Evolutionary conservation across 2,329 filamentous ascomycete genomes (phyloP), one percentile per base, ranked within the genome.

Genomic region (Aspergillus brasiliensis): DNA sequence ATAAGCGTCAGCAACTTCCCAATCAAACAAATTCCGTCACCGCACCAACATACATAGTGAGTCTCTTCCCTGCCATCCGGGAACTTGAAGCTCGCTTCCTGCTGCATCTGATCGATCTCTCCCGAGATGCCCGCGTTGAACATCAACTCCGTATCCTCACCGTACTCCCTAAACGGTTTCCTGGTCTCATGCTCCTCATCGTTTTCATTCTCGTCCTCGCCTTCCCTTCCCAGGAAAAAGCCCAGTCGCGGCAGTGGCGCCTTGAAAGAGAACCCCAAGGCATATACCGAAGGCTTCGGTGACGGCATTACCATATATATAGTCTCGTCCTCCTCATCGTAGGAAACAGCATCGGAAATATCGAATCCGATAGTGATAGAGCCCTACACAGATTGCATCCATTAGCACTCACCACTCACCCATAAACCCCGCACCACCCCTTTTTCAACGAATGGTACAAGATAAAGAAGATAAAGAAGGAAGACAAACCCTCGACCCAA

Each of bases 181-280:
- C n/a, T 28, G 17, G 47, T 49, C 3, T 49, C 23, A 38, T 44
- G 58, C 4, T 65, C 57, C 25, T 62, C 59, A 11, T 65, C 56
- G n/a, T 63, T 57, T 11, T 62, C 44, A 28, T 68, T 61, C 6
- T 65, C 52, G 5, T 46, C 66, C 6, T 66, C 62, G 10, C 63
- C 57, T 0, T 56, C 59, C 28, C 10, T 63, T 58, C 7, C 64
- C 62, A 13, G 64, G 15, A 25, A 68, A 54, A 48, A 71, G 55
- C 40, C 63, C 58, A 21, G 69, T 64, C 1, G 72, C 44, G 70
- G 68, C 46, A 78, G 61, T 4, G 76, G 75, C 15, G 72, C 65
- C 34, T 70, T 72, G 58, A 77, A 78, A 40, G 61, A 68, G 58
- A 73, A 77, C 47, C 67, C 69, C 31, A 76, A 52, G n/a, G 65